Percentiles rank a stretch among this genome's conserved stretches.
These are phyloP conservation scores for Salmacisia buchloeana DNA, from an alignment of 1,284 basidiomycete species.

Conservation along the genomic window DNA sequence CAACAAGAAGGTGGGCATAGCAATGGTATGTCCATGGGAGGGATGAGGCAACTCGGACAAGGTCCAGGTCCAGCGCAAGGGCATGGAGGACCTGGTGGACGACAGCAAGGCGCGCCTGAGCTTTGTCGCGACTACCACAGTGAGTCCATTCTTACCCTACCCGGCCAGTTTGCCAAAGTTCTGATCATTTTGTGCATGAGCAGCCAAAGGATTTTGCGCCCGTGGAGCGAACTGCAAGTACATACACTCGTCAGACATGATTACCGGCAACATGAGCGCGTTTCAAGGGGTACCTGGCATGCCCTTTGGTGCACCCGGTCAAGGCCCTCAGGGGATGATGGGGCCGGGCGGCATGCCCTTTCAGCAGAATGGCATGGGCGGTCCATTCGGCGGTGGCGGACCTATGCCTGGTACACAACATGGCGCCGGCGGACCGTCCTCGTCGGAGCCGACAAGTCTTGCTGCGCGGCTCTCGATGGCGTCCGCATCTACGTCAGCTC, in stretches of 20 bases:
- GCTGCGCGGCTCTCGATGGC: conserved; percentile 5
- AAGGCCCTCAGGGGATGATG: background rate
- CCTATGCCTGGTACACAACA: background rate
- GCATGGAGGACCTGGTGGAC: conserved; percentile 8
- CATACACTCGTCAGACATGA: conserved; percentile 59
- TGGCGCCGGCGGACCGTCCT: background rate
- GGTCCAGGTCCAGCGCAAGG: conserved; percentile 10
- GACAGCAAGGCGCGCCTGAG: conserved; percentile 24
- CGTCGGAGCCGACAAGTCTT: background rate
- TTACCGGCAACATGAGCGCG: conserved; percentile 15
- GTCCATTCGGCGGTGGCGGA: background rate
- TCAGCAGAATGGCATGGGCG: background rate
- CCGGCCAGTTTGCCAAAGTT: background rate
- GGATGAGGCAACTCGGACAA: conserved; percentile 12
- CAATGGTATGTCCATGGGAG: conserved; percentile 2
- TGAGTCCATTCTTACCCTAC: conserved; percentile 19
- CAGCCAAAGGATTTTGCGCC: conserved; percentile 65
- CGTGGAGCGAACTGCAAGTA: conserved; percentile 85
- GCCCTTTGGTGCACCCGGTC: conserved; percentile 17
- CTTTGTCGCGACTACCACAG: conserved; percentile 46
- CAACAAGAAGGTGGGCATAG: background rate
- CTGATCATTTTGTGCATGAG: conserved; percentile 30
- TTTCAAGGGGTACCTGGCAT: conserved; percentile 11
- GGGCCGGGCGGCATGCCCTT: background rate
- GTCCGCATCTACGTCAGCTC: background rate